These are phyloP conservation scores for Fusarium miscanthi DNA, from an alignment of 2,329 filamentous ascomycete species.

Conservation along the genomic window DNA sequence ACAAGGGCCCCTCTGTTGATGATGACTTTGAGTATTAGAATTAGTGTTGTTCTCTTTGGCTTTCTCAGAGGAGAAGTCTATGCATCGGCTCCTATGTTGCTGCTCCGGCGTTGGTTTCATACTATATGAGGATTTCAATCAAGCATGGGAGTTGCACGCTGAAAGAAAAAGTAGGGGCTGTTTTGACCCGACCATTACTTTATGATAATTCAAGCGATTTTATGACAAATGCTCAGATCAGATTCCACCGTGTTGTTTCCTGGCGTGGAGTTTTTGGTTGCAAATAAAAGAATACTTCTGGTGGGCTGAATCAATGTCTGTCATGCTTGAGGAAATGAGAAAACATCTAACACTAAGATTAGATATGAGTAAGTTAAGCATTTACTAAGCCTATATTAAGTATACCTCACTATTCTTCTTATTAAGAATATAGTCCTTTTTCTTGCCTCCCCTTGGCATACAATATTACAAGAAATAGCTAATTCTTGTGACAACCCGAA, in stretches of 20 bases:
- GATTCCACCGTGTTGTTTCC: neutral
- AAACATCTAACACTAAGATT: neutral
- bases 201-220: neutral
- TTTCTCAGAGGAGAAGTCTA: neutral
- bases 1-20: constrained; percentile 86
- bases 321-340: neutral
- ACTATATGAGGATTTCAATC: neutral
- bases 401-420: neutral
- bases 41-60: neutral
- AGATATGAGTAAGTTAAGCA: neutral
- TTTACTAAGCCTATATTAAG: neutral
- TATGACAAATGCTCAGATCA: neutral
- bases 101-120: constrained; percentile 25
- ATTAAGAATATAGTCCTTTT: neutral
- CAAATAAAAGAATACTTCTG: neutral
- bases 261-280: neutral
- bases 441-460: neutral
- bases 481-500: neutral
- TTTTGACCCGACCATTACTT: neutral
- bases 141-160: constrained; percentile 7
- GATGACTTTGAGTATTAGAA: constrained; percentile 95
- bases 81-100: constrained; percentile 9
- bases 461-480: neutral
- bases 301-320: neutral
- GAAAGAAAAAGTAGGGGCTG: neutral